These are phyloP conservation scores for Acacia confusa DNA, from an alignment of 306 rosid species.

Conservation along the genomic window DNA sequence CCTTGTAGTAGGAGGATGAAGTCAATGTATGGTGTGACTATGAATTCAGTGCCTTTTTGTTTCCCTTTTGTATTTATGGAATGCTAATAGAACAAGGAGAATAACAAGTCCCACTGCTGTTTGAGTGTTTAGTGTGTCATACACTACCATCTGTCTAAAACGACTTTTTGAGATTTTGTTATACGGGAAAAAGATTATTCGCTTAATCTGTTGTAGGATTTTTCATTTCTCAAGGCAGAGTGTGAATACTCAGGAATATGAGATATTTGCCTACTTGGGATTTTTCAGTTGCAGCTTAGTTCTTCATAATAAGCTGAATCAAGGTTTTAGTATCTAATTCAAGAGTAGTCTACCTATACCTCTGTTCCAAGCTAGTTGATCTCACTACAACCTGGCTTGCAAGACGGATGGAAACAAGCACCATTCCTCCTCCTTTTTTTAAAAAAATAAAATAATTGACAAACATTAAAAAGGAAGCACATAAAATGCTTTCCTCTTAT, in stretches of 20 bases:
- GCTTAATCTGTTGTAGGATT: neutral
- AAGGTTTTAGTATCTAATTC: neutral
- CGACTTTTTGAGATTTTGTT: neutral
- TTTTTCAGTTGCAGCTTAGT: neutral
- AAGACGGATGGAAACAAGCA: no score
- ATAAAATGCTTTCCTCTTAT: no score
- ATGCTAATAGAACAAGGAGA: neutral
- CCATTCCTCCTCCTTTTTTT: no score
- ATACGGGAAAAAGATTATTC: no score
- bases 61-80: neutral
- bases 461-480: no score
- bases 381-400: neutral
- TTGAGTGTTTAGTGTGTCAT: neutral
- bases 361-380: neutral
- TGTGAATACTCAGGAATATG: neutral
- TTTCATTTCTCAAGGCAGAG: neutral
- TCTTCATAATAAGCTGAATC: neutral
- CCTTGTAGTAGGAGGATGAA: neutral
- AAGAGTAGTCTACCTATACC: neutral
- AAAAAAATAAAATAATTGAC: no score
- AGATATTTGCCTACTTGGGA: neutral
- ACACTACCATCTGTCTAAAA: neutral
- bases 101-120: neutral
- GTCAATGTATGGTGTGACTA: neutral
- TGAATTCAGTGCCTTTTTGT: neutral